These are phyloP conservation scores for Hericium coralloides DNA, from an alignment of 768 basidiomycete genomes.

Conservation along the genomic window DNA sequence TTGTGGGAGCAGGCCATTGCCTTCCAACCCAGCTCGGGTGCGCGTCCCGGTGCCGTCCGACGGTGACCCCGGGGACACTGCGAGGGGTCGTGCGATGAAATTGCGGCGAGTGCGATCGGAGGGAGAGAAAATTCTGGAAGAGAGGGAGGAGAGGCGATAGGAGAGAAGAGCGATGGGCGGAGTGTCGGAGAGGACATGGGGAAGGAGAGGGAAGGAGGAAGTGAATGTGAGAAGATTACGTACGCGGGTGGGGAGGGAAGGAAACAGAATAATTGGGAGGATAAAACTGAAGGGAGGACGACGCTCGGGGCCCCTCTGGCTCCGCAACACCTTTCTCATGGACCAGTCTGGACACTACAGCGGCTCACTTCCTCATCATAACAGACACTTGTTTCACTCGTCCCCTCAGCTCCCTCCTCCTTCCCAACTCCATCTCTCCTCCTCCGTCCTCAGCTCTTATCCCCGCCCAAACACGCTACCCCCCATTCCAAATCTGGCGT, in stretches of 20 bases:
- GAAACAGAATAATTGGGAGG: not conserved
- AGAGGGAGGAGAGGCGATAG: too few relatives aligned
- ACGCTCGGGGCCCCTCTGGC: not conserved
- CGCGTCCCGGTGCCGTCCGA: constrained; percentile 2
- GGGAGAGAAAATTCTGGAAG: too few relatives aligned
- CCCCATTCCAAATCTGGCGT: constrained; percentile 24
- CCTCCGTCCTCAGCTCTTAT: constrained; percentile 21
- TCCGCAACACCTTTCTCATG: constrained; percentile 12
- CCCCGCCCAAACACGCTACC: constrained; percentile 35
- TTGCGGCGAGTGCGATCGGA: too few relatives aligned
- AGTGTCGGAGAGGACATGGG: not conserved
- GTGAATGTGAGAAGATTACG: constrained; percentile 4
- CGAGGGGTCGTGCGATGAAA: not conserved
- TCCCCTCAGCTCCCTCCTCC: constrained; percentile 37
- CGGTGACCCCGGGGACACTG: not conserved
- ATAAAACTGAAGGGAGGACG: not conserved
- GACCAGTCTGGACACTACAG: constrained; percentile 19
- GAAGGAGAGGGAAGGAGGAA: not conserved
- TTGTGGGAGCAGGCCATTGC: constrained; percentile 7
- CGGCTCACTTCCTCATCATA: constrained; percentile 16
- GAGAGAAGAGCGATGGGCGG: not conserved
- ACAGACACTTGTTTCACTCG: constrained; percentile 26
- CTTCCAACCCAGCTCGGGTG: not conserved
- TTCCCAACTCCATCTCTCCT: constrained; percentile 29
- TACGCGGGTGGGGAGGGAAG: constrained; percentile 7